Conservation (phyloP, 257 asterid species). For the Penstemon newberryi region DNA sequence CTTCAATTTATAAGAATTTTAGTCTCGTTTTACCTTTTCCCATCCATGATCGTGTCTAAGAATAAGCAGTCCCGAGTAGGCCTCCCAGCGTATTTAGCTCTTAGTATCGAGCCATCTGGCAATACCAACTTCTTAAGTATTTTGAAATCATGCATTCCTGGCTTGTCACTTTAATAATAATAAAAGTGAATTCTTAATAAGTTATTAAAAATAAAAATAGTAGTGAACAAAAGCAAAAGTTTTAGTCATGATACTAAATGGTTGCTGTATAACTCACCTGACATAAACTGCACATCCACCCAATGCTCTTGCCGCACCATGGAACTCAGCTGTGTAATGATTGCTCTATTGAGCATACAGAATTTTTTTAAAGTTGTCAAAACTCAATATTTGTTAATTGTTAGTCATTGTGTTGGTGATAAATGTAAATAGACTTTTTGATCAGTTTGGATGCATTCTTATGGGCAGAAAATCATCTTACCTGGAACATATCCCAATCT, state of each 20-base stretch:
- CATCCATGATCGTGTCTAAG: conserved; percentile 49
- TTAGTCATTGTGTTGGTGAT: not conserved
- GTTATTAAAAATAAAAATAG: not conserved
- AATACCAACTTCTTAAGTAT: conserved; percentile 53
- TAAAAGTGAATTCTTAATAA: not conserved
- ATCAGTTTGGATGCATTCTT: not conserved
- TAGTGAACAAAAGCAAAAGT: not conserved
- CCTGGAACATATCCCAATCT: conserved; percentile 79
- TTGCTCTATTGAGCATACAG: conserved; percentile 36
- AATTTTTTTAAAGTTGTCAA: not conserved
- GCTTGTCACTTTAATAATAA: conserved; percentile 35
- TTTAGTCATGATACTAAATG: not conserved
- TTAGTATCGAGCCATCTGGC: conserved; percentile 57
- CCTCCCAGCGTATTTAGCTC: conserved; percentile 49
- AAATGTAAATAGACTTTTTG: not conserved
- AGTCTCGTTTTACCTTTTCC: conserved; percentile 37
- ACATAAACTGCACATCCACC: conserved; percentile 71
- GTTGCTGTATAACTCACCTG: conserved; percentile 36
- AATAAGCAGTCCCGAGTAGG: conserved; percentile 60
- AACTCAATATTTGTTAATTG: not conserved
- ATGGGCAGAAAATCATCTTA: conserved; percentile 17
- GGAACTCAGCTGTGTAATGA: conserved; percentile 53
- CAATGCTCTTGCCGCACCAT: conserved; percentile 62
- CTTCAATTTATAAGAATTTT: not conserved
- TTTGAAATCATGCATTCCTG: conserved; percentile 48